Conservation (phyloP, 106 monocot species). For the Xerophyta viscosa region DNA sequence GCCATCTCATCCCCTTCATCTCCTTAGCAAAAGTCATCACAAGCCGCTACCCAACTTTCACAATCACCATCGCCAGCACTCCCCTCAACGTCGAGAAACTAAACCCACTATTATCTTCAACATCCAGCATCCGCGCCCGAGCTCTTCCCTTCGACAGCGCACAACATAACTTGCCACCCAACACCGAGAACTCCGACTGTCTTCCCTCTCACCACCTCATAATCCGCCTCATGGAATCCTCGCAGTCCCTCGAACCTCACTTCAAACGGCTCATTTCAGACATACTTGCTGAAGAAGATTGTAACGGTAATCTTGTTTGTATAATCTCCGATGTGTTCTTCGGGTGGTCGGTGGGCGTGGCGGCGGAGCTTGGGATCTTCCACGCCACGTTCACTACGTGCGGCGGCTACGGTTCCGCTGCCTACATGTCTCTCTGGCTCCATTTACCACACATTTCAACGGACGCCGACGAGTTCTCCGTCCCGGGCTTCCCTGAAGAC, state of each 20-base stretch:
- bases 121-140: slow-evolving; percentile 22
- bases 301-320: slow-evolving; percentile 2
- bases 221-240: slow-evolving; percentile 19
- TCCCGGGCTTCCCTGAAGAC: slow-evolving; percentile 27
- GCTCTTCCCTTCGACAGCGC: slow-evolving; percentile 30
- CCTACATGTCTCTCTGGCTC: slow-evolving; percentile 19
- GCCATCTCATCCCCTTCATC: slow-evolving; percentile 40
- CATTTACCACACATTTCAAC: slow-evolving; percentile 16
- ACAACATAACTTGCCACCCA: slow-evolving; percentile 28
- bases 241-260: slow-evolving; percentile 13
- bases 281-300: not conserved
- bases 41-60: not conserved
- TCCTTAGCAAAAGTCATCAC: slow-evolving; percentile 29
- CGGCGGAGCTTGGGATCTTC: slow-evolving; percentile 11
- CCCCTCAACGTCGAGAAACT: slow-evolving; percentile 27
- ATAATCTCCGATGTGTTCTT: slow-evolving; percentile 37
- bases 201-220: slow-evolving; percentile 22
- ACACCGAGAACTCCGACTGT: slow-evolving; percentile 31
- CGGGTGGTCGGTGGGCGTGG: slow-evolving; percentile 31
- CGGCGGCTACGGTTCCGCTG: slow-evolving; percentile 30
- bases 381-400: slow-evolving; percentile 33
- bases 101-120: slow-evolving; percentile 1
- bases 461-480: not conserved
- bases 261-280: slow-evolving; percentile 10
- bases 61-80: slow-evolving; percentile 30